phyloP scores from a whole-genome alignment of 345 rosid genomes.

The Acer saccharum region DNA sequence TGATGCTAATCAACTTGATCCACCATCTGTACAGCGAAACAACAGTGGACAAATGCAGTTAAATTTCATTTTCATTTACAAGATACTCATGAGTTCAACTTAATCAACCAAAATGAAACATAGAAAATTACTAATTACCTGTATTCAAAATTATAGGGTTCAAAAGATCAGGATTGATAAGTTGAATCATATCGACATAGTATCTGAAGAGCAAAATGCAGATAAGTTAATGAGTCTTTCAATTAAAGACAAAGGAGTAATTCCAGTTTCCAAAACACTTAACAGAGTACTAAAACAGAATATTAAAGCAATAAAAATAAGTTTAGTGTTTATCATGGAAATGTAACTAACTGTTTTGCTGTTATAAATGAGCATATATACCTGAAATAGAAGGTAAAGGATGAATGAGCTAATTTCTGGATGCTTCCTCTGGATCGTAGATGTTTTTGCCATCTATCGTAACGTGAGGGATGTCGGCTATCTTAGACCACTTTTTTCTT shows the following conservation, averaged over 20 bases:
- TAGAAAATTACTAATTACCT: background rate
- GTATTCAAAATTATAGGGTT: background rate
- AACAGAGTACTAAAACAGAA: no score
- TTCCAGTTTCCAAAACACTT: background rate
- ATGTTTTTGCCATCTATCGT: background rate
- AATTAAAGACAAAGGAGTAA: background rate
- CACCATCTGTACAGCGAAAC: no score
- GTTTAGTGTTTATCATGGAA: background rate
- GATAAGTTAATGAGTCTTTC: background rate
- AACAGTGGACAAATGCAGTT: no score
- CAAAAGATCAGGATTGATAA: background rate
- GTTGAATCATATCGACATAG: background rate
- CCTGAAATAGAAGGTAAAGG: background rate
- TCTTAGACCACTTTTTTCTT: background rate
- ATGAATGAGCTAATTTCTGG: no score
- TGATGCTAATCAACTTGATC: background rate
- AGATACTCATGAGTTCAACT: background rate
- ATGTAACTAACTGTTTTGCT: background rate
- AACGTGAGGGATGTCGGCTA: background rate
- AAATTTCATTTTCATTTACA: background rate
- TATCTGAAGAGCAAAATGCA: background rate
- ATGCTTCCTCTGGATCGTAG: no score
- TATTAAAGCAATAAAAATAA: background rate
- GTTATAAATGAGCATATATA: background rate
- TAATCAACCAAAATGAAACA: constrained; percentile 6